phyloP scores from a whole-genome alignment of 257 asterid species.

The Solanum phureja region DNA sequence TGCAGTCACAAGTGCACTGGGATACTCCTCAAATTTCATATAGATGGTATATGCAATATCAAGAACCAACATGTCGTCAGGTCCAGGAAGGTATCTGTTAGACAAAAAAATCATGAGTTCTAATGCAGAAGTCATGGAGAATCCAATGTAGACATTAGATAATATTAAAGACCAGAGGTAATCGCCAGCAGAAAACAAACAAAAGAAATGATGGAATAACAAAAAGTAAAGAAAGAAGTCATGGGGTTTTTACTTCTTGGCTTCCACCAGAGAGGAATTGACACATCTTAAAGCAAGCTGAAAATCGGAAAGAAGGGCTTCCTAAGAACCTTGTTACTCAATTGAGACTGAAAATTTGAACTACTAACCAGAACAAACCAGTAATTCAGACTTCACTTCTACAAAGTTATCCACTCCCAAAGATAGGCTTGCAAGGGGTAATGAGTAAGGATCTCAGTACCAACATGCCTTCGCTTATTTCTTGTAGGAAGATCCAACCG shows the following conservation, averaged over 20 bases:
- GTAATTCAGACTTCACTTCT: not conserved
- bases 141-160: not conserved
- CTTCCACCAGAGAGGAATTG: not conserved
- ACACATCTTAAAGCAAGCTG: not conserved
- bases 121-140: not conserved
- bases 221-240: not conserved
- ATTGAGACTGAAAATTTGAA: not conserved
- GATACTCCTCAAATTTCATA: constrained; percentile 72
- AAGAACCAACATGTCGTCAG: constrained; percentile 72
- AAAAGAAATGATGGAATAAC: not conserved
- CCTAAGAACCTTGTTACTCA: not conserved
- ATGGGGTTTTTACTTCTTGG: not conserved
- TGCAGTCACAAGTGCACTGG: constrained; percentile 79
- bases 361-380: not conserved
- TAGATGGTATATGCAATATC: constrained; percentile 76
- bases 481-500: too few species aligned
- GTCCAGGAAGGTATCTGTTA: constrained; percentile 85
- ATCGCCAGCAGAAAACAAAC: not conserved
- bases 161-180: not conserved
- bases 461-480: too few species aligned
- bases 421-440: not conserved
- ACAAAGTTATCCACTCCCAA: not conserved
- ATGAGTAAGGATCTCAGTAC: not conserved
- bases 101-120: constrained; percentile 4
- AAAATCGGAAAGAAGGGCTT: not conserved